A percentile compares a stretch with the other conserved stretches of the same genome.
phyloP scores from a whole-genome alignment of 139 green algal genomes.

The Chlamydomonas incerta region DNA sequence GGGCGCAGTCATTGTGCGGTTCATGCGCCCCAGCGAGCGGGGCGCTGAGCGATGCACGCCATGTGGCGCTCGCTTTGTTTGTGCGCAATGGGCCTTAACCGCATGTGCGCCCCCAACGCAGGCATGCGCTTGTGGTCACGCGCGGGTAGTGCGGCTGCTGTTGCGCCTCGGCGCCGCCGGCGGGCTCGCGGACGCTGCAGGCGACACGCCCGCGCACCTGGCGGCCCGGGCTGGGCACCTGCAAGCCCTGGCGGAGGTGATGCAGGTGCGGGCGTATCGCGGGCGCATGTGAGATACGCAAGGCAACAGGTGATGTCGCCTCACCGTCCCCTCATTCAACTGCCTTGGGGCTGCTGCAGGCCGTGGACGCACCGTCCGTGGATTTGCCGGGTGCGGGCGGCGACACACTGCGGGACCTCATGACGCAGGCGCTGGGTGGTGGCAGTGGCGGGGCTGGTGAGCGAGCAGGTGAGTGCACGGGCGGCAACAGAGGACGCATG shows the following conservation, averaged over 20 bases:
- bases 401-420: neutral
- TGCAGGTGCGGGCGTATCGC: neutral
- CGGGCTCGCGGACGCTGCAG: neutral
- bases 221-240: constrained; percentile 3
- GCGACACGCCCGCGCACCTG: constrained; percentile 22
- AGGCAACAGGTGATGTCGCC: neutral
- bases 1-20: neutral
- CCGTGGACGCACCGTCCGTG: neutral
- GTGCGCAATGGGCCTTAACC: neutral
- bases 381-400: neutral
- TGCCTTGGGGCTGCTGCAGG: neutral
- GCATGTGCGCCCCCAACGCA: neutral
- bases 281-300: neutral
- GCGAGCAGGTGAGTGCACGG: neutral
- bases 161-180: neutral
- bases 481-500: too few species aligned
- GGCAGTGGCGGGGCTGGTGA: neutral
- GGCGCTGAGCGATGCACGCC: neutral
- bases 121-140: constrained; percentile 25
- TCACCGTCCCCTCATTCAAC: neutral
- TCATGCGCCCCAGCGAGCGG: too few species aligned
- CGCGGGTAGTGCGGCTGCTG: neutral
- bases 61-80: neutral
- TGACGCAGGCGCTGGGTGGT: neutral
- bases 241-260: neutral